phyloP scores from a whole-genome alignment of 1,284 basidiomycete genomes.

The Ustilago xerochloae region DNA sequence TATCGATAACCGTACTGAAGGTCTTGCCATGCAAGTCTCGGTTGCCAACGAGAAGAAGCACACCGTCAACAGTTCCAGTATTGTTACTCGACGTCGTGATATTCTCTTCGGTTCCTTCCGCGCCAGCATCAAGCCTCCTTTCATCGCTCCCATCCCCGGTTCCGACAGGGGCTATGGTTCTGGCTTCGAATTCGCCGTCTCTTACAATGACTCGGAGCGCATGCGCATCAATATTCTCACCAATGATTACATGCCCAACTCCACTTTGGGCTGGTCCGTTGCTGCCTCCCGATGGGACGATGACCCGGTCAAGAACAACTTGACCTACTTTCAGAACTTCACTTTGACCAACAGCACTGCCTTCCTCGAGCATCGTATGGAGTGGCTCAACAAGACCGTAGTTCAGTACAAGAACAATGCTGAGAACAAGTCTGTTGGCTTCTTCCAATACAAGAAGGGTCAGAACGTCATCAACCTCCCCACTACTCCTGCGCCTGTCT shows the following conservation, averaged over 20 bases:
- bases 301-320: constrained; percentile 37
- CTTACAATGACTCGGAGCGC: constrained; percentile 49
- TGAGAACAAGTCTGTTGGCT: constrained; percentile 27
- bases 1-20: constrained; percentile 40
- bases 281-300: constrained; percentile 42
- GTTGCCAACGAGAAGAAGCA: constrained; percentile 39
- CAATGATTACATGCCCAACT: constrained; percentile 47
- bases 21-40: constrained; percentile 52
- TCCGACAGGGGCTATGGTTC: constrained; percentile 34
- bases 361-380: constrained; percentile 55
- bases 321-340: constrained; percentile 50
- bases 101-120: constrained; percentile 61
- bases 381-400: constrained; percentile 52
- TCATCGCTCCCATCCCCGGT: constrained; percentile 23
- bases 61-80: constrained; percentile 44
- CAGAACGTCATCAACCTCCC: constrained; percentile 48
- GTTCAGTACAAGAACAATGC: constrained; percentile 53
- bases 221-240: constrained; percentile 42
- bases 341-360: constrained; percentile 26
- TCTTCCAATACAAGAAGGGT: constrained; percentile 30
- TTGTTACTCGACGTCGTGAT: constrained; percentile 54
- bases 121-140: constrained; percentile 47
- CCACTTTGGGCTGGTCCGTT: constrained; percentile 50
- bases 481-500: constrained; percentile 48
- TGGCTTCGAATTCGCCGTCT: constrained; percentile 37